Evolutionary conservation across 169 alveolate genomes (phyloP).

Genomic region (Plasmodium cynomolgi): DNA sequence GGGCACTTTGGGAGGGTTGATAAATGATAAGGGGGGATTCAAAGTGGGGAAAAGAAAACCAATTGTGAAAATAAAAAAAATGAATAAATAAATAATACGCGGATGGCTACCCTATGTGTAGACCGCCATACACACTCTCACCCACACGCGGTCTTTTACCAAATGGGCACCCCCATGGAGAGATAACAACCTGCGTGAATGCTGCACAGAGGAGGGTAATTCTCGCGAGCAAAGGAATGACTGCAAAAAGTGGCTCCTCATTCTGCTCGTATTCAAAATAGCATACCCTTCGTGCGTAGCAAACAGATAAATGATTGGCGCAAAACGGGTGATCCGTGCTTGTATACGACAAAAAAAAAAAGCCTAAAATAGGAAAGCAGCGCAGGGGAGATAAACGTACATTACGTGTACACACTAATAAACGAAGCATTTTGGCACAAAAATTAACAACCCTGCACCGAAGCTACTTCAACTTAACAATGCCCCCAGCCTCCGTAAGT

Average conservation of each 20-base stretch:
- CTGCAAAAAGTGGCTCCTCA: neutral
- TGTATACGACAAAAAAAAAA: neutral
- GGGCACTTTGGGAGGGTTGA: neutral
- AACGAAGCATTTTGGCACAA: neutral
- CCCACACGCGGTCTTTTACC: neutral
- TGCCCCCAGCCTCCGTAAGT: constrained; percentile 74
- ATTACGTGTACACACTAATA: neutral
- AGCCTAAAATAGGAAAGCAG: neutral
- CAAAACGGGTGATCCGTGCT: neutral
- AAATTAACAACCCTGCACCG: neutral
- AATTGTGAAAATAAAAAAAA: neutral
- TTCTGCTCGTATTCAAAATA: neutral
- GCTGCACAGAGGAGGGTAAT: neutral
- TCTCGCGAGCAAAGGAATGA: neutral
- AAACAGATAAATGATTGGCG: neutral
- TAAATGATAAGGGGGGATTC: neutral
- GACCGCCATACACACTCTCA: neutral
- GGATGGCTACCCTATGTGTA: neutral
- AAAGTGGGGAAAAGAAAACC: neutral
- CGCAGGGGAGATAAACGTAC: neutral
- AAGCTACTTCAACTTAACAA: constrained; percentile 70
- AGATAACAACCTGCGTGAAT: neutral
- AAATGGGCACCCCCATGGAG: neutral
- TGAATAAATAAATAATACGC: neutral
- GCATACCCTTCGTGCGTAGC: neutral